Evolutionary conservation across 495 filamentous ascomycete species (phyloP).

Genomic region (Trichoderma virens): DNA sequence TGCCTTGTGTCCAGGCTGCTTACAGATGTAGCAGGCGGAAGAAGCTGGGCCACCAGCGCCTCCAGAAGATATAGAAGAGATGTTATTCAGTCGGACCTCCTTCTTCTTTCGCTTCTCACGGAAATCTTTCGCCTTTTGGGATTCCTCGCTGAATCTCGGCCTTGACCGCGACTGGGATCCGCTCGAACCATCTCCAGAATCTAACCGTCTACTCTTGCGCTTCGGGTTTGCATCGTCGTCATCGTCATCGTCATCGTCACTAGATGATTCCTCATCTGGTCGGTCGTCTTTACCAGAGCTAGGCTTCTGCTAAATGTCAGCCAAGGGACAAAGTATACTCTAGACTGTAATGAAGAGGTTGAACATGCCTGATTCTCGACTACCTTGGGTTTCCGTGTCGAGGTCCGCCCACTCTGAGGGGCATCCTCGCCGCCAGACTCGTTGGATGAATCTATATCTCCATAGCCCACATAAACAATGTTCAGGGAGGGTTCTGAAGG

Average conservation of each 20-base stretch:
- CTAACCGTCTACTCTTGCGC: neutral
- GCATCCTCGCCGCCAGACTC: constrained; percentile 28
- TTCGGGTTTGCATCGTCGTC: neutral
- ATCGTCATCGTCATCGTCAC: constrained; percentile 3
- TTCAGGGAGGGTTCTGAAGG: constrained; percentile 25
- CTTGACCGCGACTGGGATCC: constrained; percentile 17
- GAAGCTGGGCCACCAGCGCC: constrained; percentile 1
- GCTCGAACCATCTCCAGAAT: neutral
- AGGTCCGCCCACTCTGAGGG: neutral
- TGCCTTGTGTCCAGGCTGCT: constrained; percentile 22
- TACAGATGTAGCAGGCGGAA: constrained; percentile 23
- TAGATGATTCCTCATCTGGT: neutral
- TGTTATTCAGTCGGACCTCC: constrained; percentile 49
- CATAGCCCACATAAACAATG: constrained; percentile 42
- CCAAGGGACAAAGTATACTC: neutral
- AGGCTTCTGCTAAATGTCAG: neutral
- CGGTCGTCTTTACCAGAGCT: neutral
- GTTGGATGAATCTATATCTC: constrained; percentile 34
- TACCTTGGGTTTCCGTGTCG: neutral
- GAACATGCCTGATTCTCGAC: neutral
- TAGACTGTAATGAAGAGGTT: neutral
- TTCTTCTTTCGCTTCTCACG: constrained; percentile 47
- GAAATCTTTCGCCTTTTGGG: constrained; percentile 33
- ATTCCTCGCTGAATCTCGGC: constrained; percentile 18
- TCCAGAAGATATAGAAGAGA: constrained; percentile 40